Percentiles rank a stretch among this genome's conserved stretches.
Evolutionary conservation across 805 yeast genomes (phyloP).

Genomic region (Kodamaea hsintzibuensis): DNA sequence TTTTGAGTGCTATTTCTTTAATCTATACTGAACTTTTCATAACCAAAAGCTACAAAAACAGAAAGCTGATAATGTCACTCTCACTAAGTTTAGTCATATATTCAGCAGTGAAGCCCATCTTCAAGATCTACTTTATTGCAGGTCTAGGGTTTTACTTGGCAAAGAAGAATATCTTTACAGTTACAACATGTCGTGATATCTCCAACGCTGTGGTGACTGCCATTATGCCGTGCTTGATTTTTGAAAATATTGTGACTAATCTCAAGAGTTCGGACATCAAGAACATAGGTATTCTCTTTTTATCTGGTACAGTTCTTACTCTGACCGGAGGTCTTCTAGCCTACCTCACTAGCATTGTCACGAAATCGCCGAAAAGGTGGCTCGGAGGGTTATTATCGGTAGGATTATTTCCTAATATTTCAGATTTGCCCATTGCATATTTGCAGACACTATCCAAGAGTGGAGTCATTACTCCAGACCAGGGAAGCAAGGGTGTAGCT

Average conservation of each 20-base stretch:
- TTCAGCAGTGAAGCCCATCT: conserved; percentile 81
- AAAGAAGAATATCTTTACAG: conserved; percentile 59
- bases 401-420: conserved; percentile 74
- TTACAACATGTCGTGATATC: conserved; percentile 66
- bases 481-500: conserved; percentile 78
- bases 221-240: conserved; percentile 73
- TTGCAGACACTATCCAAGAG: conserved; percentile 70
- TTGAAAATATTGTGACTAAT: conserved; percentile 67
- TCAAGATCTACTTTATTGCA: conserved; percentile 75
- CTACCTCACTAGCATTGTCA: conserved; percentile 41
- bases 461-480: conserved; percentile 46
- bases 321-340: conserved; percentile 52
- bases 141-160: conserved; percentile 68
- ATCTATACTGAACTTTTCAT: too few species aligned
- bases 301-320: conserved; percentile 51
- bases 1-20: too few species aligned
- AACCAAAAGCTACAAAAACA: too few species aligned
- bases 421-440: conserved; percentile 86
- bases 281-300: conserved; percentile 62
- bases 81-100: conserved; percentile 63
- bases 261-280: conserved; percentile 69
- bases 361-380: conserved; percentile 73
- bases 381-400: conserved; percentile 72
- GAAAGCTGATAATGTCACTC: not conserved
- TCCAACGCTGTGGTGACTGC: conserved; percentile 69